Evolutionary conservation across 2,329 filamentous ascomycete species (phyloP).

Genomic region (Alternaria gaisen): DNA sequence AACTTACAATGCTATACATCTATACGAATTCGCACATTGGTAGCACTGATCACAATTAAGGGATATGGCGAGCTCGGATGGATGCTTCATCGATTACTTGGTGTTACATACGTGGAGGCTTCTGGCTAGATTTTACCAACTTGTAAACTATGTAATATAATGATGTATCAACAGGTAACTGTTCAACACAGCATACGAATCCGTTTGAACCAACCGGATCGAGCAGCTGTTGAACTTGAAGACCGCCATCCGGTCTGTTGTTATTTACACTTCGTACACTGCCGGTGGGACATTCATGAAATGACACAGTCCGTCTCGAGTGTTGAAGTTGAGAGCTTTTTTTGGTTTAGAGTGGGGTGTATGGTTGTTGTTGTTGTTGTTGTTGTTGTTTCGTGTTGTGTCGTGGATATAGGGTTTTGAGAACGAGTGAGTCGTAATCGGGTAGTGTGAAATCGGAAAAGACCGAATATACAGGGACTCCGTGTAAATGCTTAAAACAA

Average conservation of each 20-base stretch:
- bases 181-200: not conserved
- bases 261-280: not conserved
- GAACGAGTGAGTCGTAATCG: slow-evolving; percentile 5
- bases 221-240: not conserved
- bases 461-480: slow-evolving; percentile 14
- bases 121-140: slow-evolving; percentile 2
- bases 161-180: not conserved
- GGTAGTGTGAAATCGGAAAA: slow-evolving; percentile 9
- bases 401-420: slow-evolving; percentile 3
- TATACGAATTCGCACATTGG: not conserved
- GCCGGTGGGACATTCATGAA: not conserved
- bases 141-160: not conserved
- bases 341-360: slow-evolving; percentile 18
- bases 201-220: not conserved
- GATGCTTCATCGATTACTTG: not conserved
- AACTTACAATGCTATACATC: not conserved
- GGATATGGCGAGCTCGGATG: not conserved
- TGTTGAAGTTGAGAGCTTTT: not conserved
- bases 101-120: slow-evolving; percentile 2
- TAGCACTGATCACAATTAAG: too few species aligned
- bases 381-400: slow-evolving; percentile 3
- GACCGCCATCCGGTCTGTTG: slow-evolving; percentile 1
- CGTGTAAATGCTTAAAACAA: slow-evolving; percentile 15
- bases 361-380: slow-evolving; percentile 7
- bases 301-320: slow-evolving; percentile 1